phyloP scores from a whole-genome alignment of 345 rosid species.

The Syzygium aqueum region DNA sequence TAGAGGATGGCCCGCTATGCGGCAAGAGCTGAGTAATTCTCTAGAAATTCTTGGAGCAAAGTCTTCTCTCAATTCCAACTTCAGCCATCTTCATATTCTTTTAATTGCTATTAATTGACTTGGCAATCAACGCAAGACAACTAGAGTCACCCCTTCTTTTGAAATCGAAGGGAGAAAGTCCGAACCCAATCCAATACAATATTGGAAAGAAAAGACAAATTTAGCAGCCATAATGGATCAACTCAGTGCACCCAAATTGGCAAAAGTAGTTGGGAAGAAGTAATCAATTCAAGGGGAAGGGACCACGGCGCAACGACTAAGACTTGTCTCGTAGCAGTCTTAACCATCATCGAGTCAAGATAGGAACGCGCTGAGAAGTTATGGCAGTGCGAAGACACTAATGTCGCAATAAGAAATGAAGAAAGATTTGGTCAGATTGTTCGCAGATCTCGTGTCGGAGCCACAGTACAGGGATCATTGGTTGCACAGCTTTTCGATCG shows the following conservation, averaged over 20 bases:
- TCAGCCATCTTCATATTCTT: neutral
- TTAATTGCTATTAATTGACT: neutral
- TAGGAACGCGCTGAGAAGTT: neutral
- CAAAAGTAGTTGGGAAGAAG: neutral
- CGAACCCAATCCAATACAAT: neutral
- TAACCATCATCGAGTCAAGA: neutral
- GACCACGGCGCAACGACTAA: neutral
- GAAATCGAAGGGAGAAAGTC: neutral
- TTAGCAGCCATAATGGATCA: neutral
- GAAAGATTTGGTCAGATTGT: neutral
- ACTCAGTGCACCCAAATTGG: neutral
- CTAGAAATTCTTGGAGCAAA: neutral
- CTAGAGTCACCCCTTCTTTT: neutral
- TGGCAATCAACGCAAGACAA: neutral
- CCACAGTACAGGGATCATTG: neutral
- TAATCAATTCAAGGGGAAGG: neutral
- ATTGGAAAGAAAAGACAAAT: neutral
- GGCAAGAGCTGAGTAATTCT: neutral
- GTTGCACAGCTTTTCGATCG: neutral
- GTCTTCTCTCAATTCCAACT: neutral
- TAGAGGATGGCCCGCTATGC: neutral
- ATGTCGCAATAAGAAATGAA: neutral
- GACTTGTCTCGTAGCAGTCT: neutral
- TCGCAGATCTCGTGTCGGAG: neutral
- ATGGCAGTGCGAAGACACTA: neutral